Evolutionary conservation across 2,329 filamentous ascomycete species (phyloP), one percentile per base, ranked within the genome.

Genomic region (Penicillium capsulatum): DNA sequence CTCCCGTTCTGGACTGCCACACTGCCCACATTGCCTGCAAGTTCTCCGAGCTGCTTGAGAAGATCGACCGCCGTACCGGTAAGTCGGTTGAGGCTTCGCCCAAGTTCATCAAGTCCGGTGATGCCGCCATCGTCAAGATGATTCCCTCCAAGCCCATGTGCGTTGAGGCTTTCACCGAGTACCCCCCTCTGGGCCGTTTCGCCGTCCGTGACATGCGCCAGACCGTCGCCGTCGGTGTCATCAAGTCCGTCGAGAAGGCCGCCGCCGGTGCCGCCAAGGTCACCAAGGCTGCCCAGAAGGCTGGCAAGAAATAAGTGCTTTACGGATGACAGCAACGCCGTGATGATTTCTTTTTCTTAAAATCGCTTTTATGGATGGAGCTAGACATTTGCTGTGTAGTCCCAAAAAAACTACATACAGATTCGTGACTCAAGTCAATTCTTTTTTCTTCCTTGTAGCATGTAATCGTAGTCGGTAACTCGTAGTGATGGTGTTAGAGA

Each of bases 71-170:
- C 77, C 92, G 92, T 88, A 96, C 92, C 71, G 92, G 92, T 74
- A 98, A 98, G 84, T 86, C 90, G 59, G 81, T 87, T 68, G 92
- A 98, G 77, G 69, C 78, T 72, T 71, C 68, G 68, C 92, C 92
- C 77, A 98, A 98, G 86, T 97, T 96, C 84, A 90, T 98, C 87
- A 98, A 98, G 89, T 96, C 91, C 67, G 92, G 92, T 85, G 92
- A 98, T 74, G 91, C 92, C 61, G 91, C 91, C 74, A 98, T 98
- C 78, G 92, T 98, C 80, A 97, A 96, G 89, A 97, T 98, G 92
- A 71, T 96, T 81, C 92, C 92, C 72, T 96, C 91, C 80, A 98
- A 98, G 90, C 92, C 92, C 72, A 98, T 98, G 92, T 98, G 92
- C 76, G 92, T 98, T 75, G 92, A 98, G 88, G 79, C 92, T 64